Evolutionary conservation across 441 rosid genomes (phyloP).

Genomic region (Francoa sonchifolia): DNA sequence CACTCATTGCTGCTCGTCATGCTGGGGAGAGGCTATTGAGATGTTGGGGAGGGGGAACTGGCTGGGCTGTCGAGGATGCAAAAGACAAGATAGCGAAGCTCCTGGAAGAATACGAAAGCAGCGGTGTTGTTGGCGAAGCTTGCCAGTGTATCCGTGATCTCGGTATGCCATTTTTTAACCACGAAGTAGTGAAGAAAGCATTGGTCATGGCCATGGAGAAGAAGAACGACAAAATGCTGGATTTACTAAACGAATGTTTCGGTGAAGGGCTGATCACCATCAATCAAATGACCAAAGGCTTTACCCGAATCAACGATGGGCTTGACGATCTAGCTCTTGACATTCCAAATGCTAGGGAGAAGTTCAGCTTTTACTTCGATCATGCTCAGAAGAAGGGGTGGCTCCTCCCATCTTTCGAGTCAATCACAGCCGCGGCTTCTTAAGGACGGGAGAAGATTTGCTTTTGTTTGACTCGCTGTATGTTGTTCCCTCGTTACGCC

Average conservation of each 20-base stretch:
- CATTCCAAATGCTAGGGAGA: constrained; percentile 86
- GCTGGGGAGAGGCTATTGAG: constrained; percentile 94
- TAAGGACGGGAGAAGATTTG: neutral
- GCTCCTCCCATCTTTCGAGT: constrained; percentile 51
- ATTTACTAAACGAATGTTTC: constrained; percentile 74
- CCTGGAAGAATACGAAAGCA: constrained; percentile 80
- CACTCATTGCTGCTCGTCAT: constrained; percentile 80
- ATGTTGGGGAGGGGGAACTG: constrained; percentile 99
- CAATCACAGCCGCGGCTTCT: neutral
- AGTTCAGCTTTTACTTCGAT: constrained; percentile 51
- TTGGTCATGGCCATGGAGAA: constrained; percentile 99
- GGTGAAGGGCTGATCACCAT: constrained; percentile 83
- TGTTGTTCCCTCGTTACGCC: neutral
- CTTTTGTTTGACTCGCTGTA: neutral
- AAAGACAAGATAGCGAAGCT: constrained; percentile 91
- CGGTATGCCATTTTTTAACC: constrained; percentile 95
- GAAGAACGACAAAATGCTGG: constrained; percentile 78
- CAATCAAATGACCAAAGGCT: constrained; percentile 92
- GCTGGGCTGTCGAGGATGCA: constrained; percentile 99
- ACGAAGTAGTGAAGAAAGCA: constrained; percentile 98
- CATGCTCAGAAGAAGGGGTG: constrained; percentile 71
- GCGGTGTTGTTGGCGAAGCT: constrained; percentile 88
- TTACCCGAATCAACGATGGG: constrained; percentile 71
- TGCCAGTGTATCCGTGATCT: constrained; percentile 96
- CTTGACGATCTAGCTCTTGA: constrained; percentile 92